phyloP scores from a whole-genome alignment of 2,329 filamentous ascomycete species.

The Xylaria sp. region DNA sequence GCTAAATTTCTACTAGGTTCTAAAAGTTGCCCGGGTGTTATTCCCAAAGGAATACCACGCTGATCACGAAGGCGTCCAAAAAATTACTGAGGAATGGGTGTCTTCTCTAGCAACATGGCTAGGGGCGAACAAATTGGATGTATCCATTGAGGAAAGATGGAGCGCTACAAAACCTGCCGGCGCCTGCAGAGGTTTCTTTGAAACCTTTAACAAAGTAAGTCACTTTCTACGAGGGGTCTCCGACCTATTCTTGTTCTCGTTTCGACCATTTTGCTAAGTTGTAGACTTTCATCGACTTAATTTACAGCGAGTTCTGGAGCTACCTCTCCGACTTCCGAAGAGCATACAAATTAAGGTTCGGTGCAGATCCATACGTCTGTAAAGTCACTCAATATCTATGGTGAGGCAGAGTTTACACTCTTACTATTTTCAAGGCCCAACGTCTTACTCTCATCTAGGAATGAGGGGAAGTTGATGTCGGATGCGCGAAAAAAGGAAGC shows the following conservation, averaged over 20 bases:
- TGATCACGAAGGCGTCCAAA: slow-evolving; percentile 14
- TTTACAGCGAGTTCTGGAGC: slow-evolving; percentile 13
- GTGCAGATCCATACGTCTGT: slow-evolving; percentile 17
- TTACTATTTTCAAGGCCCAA: not conserved
- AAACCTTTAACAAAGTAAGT: slow-evolving; percentile 12
- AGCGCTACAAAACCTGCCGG: slow-evolving; percentile 8
- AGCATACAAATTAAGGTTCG: slow-evolving; percentile 6
- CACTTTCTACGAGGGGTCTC: not conserved
- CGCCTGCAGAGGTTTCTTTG: slow-evolving; percentile 14
- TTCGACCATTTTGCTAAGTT: slow-evolving; percentile 3
- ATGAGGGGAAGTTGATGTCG: slow-evolving; percentile 12
- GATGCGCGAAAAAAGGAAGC: slow-evolving; percentile 12
- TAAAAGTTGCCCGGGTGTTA: slow-evolving; percentile 7
- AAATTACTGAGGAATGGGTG: slow-evolving; percentile 9
- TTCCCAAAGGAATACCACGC: slow-evolving; percentile 16
- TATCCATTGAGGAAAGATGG: slow-evolving; percentile 18
- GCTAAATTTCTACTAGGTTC: slow-evolving; percentile 1
- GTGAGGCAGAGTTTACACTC: not conserved
- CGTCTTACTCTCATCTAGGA: not conserved
- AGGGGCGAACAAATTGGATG: not conserved
- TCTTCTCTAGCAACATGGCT: slow-evolving; percentile 21
- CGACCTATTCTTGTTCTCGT: not conserved
- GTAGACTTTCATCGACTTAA: slow-evolving; percentile 22
- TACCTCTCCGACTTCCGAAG: slow-evolving; percentile 10
- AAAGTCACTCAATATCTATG: slow-evolving; percentile 17